phyloP scores from a whole-genome alignment of 495 filamentous ascomycete genomes.

The Neurospora terricola region DNA sequence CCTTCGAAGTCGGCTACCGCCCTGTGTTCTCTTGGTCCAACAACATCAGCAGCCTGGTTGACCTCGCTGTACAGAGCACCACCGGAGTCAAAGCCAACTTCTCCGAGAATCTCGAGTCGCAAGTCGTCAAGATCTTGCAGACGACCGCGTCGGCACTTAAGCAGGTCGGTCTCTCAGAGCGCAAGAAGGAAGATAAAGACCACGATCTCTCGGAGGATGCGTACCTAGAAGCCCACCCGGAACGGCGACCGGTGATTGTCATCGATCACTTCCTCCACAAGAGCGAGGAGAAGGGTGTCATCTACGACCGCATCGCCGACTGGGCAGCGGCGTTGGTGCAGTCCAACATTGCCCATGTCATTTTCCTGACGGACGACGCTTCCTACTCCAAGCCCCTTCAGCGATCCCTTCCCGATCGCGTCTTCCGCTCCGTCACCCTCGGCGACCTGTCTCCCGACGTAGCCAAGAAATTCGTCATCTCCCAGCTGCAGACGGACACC shows the following conservation, averaged over 20 bases:
- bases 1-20: constrained; percentile 77
- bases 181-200: constrained; percentile 65
- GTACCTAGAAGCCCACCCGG: constrained; percentile 85
- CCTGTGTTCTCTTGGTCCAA: constrained; percentile 97
- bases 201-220: constrained; percentile 68
- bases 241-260: constrained; percentile 73
- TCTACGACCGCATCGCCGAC: constrained; percentile 85
- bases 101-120: constrained; percentile 85
- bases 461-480: constrained; percentile 83
- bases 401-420: constrained; percentile 80
- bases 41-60: constrained; percentile 80
- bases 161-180: constrained; percentile 56
- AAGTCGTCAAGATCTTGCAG: constrained; percentile 85
- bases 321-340: constrained; percentile 86
- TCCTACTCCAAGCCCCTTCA: constrained; percentile 81
- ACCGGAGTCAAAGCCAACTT: constrained; percentile 93
- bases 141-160: constrained; percentile 76
- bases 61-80: constrained; percentile 85
- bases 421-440: constrained; percentile 76
- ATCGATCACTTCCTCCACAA: constrained; percentile 93
- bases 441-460: constrained; percentile 79
- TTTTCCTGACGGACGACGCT: constrained; percentile 90
- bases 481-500: constrained; percentile 50
- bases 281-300: constrained; percentile 55
- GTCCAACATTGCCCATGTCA: constrained; percentile 87